Percentiles rank a stretch among this genome's conserved stretches.
These are phyloP conservation scores for Trichoderma guizhouense DNA, from an alignment of 2,329 filamentous ascomycete genomes.

Conservation along the genomic window DNA sequence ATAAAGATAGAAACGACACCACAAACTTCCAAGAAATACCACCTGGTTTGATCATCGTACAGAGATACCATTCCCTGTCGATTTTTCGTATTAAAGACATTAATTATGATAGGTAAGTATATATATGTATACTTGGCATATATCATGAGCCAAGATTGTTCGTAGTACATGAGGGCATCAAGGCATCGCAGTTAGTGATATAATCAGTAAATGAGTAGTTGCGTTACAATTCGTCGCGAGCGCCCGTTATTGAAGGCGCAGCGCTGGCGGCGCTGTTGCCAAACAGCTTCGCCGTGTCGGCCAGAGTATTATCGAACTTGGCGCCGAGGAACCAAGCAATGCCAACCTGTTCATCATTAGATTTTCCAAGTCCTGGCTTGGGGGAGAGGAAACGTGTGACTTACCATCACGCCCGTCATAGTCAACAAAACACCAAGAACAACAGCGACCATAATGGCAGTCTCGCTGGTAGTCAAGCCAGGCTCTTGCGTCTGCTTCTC, in stretches of 20 bases:
- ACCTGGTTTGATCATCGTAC: background rate
- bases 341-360: constrained; percentile 56
- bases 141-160: constrained; percentile 11
- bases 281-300: constrained; percentile 7
- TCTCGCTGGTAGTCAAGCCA: constrained; percentile 55
- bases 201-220: constrained; percentile 12
- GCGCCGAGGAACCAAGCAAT: constrained; percentile 78
- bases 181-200: constrained; percentile 8
- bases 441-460: constrained; percentile 61
- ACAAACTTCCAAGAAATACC: background rate
- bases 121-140: constrained; percentile 16
- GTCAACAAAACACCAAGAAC: constrained; percentile 67
- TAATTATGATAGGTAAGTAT: constrained; percentile 11
- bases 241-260: constrained; percentile 27
- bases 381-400: constrained; percentile 26
- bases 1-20: background rate
- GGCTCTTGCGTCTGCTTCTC: constrained; percentile 40
- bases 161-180: constrained; percentile 15
- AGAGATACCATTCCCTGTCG: background rate
- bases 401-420: constrained; percentile 77
- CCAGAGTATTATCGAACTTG: constrained; percentile 59
- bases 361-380: background rate
- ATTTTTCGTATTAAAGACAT: constrained; percentile 8
- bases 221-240: constrained; percentile 36
- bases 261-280: constrained; percentile 16